Evolutionary conservation across 495 filamentous ascomycete species (phyloP).

Genomic region (Penicillium canescens): DNA sequence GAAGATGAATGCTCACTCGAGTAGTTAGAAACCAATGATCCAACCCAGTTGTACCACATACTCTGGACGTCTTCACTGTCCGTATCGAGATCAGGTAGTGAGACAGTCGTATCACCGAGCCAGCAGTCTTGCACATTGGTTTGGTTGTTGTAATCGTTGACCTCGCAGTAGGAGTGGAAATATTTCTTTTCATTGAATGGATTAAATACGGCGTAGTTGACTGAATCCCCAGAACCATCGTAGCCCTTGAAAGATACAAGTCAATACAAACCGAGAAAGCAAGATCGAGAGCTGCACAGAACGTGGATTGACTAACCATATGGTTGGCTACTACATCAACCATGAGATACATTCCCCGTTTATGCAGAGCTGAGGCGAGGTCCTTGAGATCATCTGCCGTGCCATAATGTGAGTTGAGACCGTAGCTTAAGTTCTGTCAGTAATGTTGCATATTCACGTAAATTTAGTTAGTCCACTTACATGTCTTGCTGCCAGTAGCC

Average conservation of each 20-base stretch:
- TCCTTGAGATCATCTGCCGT: conserved; percentile 63
- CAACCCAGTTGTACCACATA: conserved; percentile 68
- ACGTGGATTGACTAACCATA: conserved; percentile 44
- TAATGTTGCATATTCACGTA: not conserved
- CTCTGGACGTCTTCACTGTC: conserved; percentile 54
- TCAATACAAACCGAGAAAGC: not conserved
- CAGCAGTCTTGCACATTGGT: conserved; percentile 57
- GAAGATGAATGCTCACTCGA: conserved; percentile 36
- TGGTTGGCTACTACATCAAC: conserved; percentile 81
- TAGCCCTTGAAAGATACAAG: conserved; percentile 46
- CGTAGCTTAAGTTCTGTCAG: conserved; percentile 35
- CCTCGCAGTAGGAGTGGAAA: conserved; percentile 67
- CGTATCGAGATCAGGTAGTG: conserved; percentile 71
- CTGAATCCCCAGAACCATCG: conserved; percentile 48
- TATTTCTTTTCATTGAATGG: conserved; percentile 65
- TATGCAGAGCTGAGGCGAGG: conserved; percentile 59
- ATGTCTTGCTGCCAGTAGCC: conserved; percentile 78
- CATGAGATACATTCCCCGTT: conserved; percentile 72
- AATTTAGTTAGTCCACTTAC: conserved; percentile 16
- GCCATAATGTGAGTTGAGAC: conserved; percentile 66
- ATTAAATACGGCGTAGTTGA: conserved; percentile 62
- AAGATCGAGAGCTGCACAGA: no score
- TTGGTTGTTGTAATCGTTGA: conserved; percentile 62
- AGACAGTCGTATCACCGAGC: conserved; percentile 60
- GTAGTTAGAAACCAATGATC: conserved; percentile 63